Percentiles rank a stretch among this genome's conserved stretches.
These are phyloP conservation scores for Pseudophaeomoniella oleicola DNA, from an alignment of 2,329 filamentous ascomycete genomes.

Conservation along the genomic window DNA sequence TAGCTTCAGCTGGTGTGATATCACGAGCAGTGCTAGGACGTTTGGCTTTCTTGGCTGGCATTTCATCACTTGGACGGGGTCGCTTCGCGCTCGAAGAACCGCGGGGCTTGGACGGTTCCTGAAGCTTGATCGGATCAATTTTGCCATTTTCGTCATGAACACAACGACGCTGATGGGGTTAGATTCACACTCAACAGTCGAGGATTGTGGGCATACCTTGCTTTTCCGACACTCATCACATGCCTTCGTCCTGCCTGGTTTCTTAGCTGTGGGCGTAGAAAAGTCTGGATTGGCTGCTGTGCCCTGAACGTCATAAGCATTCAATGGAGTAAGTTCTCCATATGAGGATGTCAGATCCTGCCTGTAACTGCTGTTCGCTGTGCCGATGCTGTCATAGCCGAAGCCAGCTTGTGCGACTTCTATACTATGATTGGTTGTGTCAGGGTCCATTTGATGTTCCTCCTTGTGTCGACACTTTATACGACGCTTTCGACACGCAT, in stretches of 20 bases:
- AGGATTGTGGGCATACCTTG: conserved; percentile 35
- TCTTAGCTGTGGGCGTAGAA: conserved; percentile 20
- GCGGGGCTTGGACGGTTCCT: conserved; percentile 45
- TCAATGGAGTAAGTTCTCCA: not conserved
- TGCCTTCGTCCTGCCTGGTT: conserved; percentile 48
- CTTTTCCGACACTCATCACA: conserved; percentile 53
- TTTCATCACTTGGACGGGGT: conserved; percentile 25
- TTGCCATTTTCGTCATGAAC: conserved; percentile 52
- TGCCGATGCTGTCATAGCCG: not conserved
- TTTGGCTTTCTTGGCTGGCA: conserved; percentile 18
- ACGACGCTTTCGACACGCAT: conserved; percentile 45
- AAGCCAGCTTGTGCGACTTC: not conserved
- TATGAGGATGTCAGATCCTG: not conserved
- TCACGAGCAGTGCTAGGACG: conserved; percentile 11
- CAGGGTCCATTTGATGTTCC: conserved; percentile 17
- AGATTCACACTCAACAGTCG: conserved; percentile 10
- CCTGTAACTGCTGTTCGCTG: not conserved
- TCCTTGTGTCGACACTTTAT: conserved; percentile 52
- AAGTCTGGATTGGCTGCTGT: conserved; percentile 1
- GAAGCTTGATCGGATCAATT: conserved; percentile 49
- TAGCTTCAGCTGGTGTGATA: not conserved
- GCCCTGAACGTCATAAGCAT: not conserved
- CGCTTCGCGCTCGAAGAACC: conserved; percentile 42
- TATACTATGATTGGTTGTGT: not conserved
- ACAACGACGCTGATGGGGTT: conserved; percentile 40